Conservation (phyloP, 257 asterid species). For the Echites panduratus region DNA sequence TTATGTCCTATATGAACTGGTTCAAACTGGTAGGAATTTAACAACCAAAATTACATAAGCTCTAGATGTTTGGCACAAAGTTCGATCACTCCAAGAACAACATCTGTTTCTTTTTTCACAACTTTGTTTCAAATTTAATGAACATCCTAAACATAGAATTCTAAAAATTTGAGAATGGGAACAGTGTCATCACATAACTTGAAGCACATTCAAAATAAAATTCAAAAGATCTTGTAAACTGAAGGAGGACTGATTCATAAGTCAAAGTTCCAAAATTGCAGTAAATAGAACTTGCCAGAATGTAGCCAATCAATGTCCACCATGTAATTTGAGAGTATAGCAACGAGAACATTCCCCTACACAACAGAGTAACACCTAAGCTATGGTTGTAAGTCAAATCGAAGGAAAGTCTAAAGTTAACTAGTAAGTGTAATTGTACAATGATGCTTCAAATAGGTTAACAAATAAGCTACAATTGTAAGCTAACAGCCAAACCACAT, state of each 20-base stretch:
- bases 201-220: constrained; percentile 5
- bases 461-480: neutral
- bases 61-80: neutral
- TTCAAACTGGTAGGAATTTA: neutral
- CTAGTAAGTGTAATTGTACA: neutral
- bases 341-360: constrained; percentile 72
- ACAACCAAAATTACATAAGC: neutral
- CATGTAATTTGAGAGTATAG: constrained; percentile 92
- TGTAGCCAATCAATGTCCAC: constrained; percentile 95
- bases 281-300: constrained; percentile 52
- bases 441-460: neutral
- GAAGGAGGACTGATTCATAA: neutral
- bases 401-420: neutral
- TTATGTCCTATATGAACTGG: neutral
- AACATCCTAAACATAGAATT: neutral
- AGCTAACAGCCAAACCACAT: constrained; percentile 1
- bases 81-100: neutral
- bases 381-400: neutral
- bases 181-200: neutral
- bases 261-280: constrained; percentile 6
- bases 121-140: neutral
- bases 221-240: neutral
- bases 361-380: constrained; percentile 15
- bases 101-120: neutral
- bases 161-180: neutral